These are phyloP conservation scores for Kluyveromyces aestuarii DNA, from an alignment of 805 yeast species.

Conservation along the genomic window DNA sequence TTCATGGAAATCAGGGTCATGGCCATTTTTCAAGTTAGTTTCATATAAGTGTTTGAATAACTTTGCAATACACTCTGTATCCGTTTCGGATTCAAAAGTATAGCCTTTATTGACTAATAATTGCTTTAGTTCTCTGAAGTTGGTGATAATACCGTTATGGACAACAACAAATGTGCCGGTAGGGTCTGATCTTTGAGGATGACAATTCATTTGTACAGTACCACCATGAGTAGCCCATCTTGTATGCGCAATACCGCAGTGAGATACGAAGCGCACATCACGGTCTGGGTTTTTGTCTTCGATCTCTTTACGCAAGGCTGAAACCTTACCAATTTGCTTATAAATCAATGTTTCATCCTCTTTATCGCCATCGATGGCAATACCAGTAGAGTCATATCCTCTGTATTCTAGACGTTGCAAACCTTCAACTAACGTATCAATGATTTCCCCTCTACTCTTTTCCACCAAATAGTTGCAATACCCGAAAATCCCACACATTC, in stretches of 20 bases:
- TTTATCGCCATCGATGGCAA: conserved; percentile 87
- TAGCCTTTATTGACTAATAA: conserved; percentile 73
- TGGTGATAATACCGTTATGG: conserved; percentile 97
- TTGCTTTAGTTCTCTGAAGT: conserved; percentile 83
- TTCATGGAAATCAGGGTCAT: conserved; percentile 78
- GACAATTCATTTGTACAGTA: conserved; percentile 80
- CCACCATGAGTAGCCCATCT: conserved; percentile 99
- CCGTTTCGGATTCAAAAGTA: conserved; percentile 85
- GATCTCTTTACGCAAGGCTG: conserved; percentile 62
- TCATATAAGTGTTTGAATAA: conserved; percentile 86
- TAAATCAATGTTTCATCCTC: conserved; percentile 61
- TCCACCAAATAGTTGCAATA: conserved; percentile 93
- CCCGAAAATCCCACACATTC: conserved; percentile 91
- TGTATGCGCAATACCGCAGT: conserved; percentile 96
- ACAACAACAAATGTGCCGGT: conserved; percentile 81
- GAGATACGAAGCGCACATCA: conserved; percentile 62
- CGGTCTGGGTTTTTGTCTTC: conserved; percentile 43
- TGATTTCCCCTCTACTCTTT: conserved; percentile 83
- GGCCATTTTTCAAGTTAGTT: conserved; percentile 59
- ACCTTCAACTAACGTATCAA: conserved; percentile 83
- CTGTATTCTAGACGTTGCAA: conserved; percentile 86
- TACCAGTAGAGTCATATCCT: conserved; percentile 96
- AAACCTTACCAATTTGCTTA: conserved; percentile 89
- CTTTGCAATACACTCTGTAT: conserved; percentile 96
- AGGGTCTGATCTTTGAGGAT: conserved; percentile 89